Evolutionary conservation across 1,284 basidiomycete species (phyloP), one percentile per base, ranked within the genome.

Genomic region (Cryptococcus sp.): DNA sequence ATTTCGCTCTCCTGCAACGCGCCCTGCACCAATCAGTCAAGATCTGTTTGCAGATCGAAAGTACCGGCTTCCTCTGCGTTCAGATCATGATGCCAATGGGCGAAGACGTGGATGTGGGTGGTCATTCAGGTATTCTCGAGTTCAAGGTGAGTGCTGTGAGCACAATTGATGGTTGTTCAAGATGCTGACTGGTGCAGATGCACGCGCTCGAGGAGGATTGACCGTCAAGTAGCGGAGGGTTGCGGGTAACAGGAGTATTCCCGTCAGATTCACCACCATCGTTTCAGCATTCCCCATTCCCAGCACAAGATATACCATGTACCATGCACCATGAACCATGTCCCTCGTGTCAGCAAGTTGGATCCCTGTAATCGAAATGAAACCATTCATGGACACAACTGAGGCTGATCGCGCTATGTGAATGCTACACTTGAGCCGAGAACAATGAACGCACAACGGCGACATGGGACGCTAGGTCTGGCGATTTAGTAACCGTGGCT

Each of bases 41-140:
- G 74, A 89, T 91, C 2, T 93, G 90, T 0, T 74, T 96, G 47
- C 84, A 91, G 46, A 91, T 94, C 31, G 89, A 93, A 65, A 81
- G 84, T 19, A 84, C 86, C 53, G 93, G 93, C 0, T 78, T 93
- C 50, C 80, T 95, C 19, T 88, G 88, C 68, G 78, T 95, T 56
- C 93, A 96, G 70, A 89, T 94, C 74, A 82, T 94, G 69, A 90
- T 94, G 82, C 88, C 90, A 8, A 62, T 78, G 16, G 62, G 66
- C 0, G 64, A 70, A 10, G 58, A 61, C 20, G 54, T 73, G 0
- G 80, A 85, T 4, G 80, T 78, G 53, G 82, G 82, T 53, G 64
- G 82, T 70, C 66, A 77, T 53, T 72, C 78, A 19, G 88, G 86
- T 0, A 91, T 92, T 66, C 85, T 93, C 46, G 91, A 93, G 66